phyloP scores from a whole-genome alignment of 129 eudicot species.

The Escallonia herrerae region DNA sequence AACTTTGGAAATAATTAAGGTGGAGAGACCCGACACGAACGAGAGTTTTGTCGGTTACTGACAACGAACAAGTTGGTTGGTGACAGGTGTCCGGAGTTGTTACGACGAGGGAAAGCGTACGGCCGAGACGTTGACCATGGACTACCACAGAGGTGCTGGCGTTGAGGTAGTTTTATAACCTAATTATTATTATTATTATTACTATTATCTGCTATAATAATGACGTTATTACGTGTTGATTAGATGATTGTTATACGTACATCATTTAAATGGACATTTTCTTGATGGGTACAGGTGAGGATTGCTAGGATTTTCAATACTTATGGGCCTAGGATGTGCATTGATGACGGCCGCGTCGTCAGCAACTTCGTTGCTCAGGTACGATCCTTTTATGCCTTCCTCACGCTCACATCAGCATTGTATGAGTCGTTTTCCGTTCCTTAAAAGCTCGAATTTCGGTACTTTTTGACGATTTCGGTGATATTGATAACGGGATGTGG shows the following conservation, averaged over 20 bases:
- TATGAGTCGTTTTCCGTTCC: neutral
- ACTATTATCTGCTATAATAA: neutral
- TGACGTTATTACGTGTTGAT: neutral
- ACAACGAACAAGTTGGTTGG: slow-evolving; percentile 9
- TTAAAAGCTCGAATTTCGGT: neutral
- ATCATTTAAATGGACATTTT: neutral
- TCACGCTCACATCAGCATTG: neutral
- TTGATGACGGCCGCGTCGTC: slow-evolving; percentile 96
- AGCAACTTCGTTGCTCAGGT: slow-evolving; percentile 99
- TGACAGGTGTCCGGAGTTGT: slow-evolving; percentile 93
- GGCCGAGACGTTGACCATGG: slow-evolving; percentile 94
- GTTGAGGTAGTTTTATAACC: slow-evolving; percentile 56
- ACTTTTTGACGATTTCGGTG: neutral
- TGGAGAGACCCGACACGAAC: neutral
- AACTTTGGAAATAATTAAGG: no score
- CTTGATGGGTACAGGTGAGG: slow-evolving; percentile 39
- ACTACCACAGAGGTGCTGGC: slow-evolving; percentile 88
- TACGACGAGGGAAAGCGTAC: slow-evolving; percentile 97
- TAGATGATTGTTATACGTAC: neutral
- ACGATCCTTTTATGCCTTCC: neutral
- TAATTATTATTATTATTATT: neutral
- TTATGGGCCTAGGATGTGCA: slow-evolving; percentile 97
- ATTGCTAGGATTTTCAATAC: slow-evolving; percentile 93
- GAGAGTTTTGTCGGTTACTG: neutral
- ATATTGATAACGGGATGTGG: neutral